A percentile compares a stretch with the other conserved stretches of the same genome.
phyloP scores from a whole-genome alignment of 2,329 filamentous ascomycete genomes.

The Fusarium keratoplasticum region DNA sequence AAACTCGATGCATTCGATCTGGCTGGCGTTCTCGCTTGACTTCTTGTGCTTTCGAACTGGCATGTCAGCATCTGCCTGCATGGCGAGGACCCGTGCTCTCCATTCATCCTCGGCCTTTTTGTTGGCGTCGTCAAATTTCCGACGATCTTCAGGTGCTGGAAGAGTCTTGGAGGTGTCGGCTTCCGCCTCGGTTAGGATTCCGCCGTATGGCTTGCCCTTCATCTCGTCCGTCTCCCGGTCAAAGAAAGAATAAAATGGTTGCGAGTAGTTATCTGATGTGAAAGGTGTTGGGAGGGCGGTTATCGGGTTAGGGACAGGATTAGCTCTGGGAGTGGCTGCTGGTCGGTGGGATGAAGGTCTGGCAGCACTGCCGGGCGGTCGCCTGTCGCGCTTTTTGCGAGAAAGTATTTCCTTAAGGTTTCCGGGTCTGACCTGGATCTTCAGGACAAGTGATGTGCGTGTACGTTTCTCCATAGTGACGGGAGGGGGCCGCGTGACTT shows the following conservation, averaged over 20 bases:
- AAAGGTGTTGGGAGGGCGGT: slow-evolving; percentile 65
- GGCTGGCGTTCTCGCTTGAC: slow-evolving; percentile 85
- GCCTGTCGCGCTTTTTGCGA: slow-evolving; percentile 49
- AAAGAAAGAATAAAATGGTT: slow-evolving; percentile 88
- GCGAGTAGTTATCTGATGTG: slow-evolving; percentile 71
- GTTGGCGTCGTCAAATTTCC: slow-evolving; percentile 89
- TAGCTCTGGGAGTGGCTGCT: slow-evolving; percentile 37
- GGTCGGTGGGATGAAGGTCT: slow-evolving; percentile 41
- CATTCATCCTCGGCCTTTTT: slow-evolving; percentile 93
- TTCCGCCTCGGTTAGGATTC: slow-evolving; percentile 88
- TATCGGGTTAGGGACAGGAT: slow-evolving; percentile 31
- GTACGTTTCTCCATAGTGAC: slow-evolving; percentile 56
- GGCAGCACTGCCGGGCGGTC: slow-evolving; percentile 34
- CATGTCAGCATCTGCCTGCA: slow-evolving; percentile 73
- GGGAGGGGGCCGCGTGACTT: slow-evolving; percentile 54
- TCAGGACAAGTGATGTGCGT: slow-evolving; percentile 50
- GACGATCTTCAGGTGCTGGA: slow-evolving; percentile 82
- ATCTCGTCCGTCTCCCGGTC: slow-evolving; percentile 90
- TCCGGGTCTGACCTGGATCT: slow-evolving; percentile 51
- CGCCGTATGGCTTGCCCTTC: slow-evolving; percentile 95
- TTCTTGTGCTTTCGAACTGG: slow-evolving; percentile 77
- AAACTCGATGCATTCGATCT: slow-evolving; percentile 99
- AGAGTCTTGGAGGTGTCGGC: slow-evolving; percentile 92
- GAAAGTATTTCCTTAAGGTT: slow-evolving; percentile 54
- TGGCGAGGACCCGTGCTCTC: slow-evolving; percentile 72